Conservation (phyloP, 805 yeast genomes). For the Deakozyma indianensis region DNA sequence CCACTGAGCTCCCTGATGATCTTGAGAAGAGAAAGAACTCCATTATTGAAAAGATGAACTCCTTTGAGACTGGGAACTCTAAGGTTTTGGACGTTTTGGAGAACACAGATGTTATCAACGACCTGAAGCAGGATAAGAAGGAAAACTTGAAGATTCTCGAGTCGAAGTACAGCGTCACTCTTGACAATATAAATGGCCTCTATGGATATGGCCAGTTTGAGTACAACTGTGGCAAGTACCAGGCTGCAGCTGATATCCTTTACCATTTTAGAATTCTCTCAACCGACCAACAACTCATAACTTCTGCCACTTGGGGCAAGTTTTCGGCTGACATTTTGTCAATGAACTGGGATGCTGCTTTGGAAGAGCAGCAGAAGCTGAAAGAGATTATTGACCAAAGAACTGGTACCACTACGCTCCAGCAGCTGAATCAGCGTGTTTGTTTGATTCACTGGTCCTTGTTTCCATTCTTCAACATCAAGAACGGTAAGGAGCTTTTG, state of each 20-base stretch:
- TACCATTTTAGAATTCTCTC: slow-evolving; percentile 44
- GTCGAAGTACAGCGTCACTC: slow-evolving; percentile 28
- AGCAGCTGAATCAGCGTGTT: slow-evolving; percentile 46
- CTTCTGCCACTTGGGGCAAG: slow-evolving; percentile 55
- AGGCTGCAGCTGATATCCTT: slow-evolving; percentile 41
- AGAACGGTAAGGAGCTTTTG: slow-evolving; percentile 37
- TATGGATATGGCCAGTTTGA: slow-evolving; percentile 49
- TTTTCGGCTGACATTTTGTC: slow-evolving; percentile 46
- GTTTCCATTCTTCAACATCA: slow-evolving; percentile 44
- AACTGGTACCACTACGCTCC: slow-evolving; percentile 36
- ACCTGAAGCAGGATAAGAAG: slow-evolving; percentile 40
- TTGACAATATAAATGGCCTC: slow-evolving; percentile 32
- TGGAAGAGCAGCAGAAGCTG: slow-evolving; percentile 37
- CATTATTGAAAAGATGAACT: slow-evolving; percentile 23
- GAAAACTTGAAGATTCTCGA: slow-evolving; percentile 35
- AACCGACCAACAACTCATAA: slow-evolving; percentile 32
- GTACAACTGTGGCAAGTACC: slow-evolving; percentile 50
- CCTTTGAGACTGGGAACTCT: slow-evolving; percentile 29
- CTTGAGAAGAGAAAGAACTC: slow-evolving; percentile 20
- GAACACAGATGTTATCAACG: slow-evolving; percentile 36
- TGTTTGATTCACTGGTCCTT: slow-evolving; percentile 61
- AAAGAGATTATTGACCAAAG: slow-evolving; percentile 47
- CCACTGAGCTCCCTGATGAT: slow-evolving; percentile 27
- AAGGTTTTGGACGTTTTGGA: slow-evolving; percentile 32
- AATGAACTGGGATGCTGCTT: slow-evolving; percentile 36